These are phyloP conservation scores for Akanthomyces dipterigenus DNA, from an alignment of 2,329 filamentous ascomycete species.

Conservation along the genomic window DNA sequence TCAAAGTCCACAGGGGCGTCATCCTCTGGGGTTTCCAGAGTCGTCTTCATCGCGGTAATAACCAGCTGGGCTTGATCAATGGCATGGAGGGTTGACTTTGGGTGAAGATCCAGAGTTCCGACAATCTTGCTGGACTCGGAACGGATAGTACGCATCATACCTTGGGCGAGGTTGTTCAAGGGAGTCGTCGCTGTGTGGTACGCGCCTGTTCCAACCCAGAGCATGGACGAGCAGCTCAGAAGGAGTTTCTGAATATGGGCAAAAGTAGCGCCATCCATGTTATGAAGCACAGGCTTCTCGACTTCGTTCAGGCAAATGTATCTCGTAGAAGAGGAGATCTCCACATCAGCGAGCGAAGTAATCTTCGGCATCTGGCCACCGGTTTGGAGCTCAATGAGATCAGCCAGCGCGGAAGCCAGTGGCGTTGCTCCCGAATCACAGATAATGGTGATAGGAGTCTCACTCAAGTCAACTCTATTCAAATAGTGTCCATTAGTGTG, in stretches of 20 bases:
- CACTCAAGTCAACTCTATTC: constrained; percentile 10
- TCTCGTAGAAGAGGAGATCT: constrained; percentile 13
- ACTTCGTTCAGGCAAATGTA: constrained; percentile 40
- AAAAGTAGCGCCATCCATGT: constrained; percentile 32
- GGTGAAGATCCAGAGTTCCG: constrained; percentile 40
- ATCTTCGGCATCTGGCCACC: constrained; percentile 17
- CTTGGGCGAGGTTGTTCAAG: constrained; percentile 37
- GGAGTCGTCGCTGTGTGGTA: constrained; percentile 30
- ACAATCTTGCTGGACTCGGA: constrained; percentile 39
- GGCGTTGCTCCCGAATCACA: constrained; percentile 18
- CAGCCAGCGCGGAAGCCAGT: constrained; percentile 16
- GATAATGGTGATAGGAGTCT: constrained; percentile 19
- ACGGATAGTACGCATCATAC: constrained; percentile 38
- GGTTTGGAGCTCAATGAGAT: constrained; percentile 18
- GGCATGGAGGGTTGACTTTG: constrained; percentile 23
- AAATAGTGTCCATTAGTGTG: not conserved
- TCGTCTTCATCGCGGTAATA: constrained; percentile 19
- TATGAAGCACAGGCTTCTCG: constrained; percentile 35
- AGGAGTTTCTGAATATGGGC: constrained; percentile 29
- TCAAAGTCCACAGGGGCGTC: constrained; percentile 21
- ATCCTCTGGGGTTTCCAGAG: constrained; percentile 15
- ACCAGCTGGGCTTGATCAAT: constrained; percentile 27
- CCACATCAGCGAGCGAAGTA: constrained; percentile 15
- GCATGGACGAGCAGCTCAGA: constrained; percentile 26
- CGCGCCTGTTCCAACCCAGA: constrained; percentile 36